Evolutionary conservation across 768 basidiomycete species (phyloP).

Genomic region (Rubroboletus pulcherrimus): DNA sequence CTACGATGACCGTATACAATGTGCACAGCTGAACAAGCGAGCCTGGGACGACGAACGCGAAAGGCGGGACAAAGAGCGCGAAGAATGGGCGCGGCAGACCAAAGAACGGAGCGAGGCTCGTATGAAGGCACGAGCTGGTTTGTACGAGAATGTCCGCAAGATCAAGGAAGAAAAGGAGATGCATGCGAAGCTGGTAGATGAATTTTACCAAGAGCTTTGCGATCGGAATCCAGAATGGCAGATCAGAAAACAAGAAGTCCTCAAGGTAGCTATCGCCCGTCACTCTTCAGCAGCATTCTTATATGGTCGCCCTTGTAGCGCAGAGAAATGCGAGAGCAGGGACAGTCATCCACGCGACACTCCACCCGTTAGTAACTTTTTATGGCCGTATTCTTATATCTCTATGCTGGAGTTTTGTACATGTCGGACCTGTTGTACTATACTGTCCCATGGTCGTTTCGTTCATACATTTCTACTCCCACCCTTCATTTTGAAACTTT

Average conservation of each 20-base stretch:
- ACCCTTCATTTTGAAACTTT: background rate
- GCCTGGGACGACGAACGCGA: constrained; percentile 37
- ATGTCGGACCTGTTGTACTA: constrained; percentile 28
- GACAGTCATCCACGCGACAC: constrained; percentile 20
- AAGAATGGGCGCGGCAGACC: constrained; percentile 51
- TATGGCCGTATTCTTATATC: constrained; percentile 32
- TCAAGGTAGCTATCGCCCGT: constrained; percentile 40
- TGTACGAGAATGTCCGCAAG: constrained; percentile 36
- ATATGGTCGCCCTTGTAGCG: constrained; percentile 21
- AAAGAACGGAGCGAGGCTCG: constrained; percentile 48
- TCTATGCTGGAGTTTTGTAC: constrained; percentile 15
- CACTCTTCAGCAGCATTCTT: constrained; percentile 1
- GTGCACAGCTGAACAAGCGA: constrained; percentile 22
- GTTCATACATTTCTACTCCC: constrained; percentile 4
- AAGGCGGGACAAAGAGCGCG: constrained; percentile 45
- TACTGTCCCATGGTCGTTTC: background rate
- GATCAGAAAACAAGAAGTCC: constrained; percentile 46
- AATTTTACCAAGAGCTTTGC: constrained; percentile 53
- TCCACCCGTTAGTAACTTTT: constrained; percentile 18
- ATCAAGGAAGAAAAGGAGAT: constrained; percentile 40
- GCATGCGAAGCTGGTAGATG: constrained; percentile 44
- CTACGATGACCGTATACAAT: constrained; percentile 44
- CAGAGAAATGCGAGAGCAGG: constrained; percentile 27
- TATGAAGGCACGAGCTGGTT: constrained; percentile 40
- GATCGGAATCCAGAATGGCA: constrained; percentile 61